Base-by-base conservation (phyloP, 148 eudicot genomes). In the Dysphania ambrosioides region DNA sequence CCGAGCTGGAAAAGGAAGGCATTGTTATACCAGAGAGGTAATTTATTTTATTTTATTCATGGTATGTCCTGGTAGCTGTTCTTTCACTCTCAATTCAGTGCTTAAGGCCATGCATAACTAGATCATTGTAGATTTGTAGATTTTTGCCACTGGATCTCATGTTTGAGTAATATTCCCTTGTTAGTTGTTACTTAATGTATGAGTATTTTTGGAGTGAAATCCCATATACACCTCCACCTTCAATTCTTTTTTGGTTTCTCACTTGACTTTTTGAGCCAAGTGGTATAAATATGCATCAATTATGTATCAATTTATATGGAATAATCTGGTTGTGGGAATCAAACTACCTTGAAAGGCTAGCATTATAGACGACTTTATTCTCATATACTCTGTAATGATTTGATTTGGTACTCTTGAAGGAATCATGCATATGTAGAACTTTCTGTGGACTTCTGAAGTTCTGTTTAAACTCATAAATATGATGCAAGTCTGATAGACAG, bases 1-100 rank as follows among this genome's bases (percentile, higher is more conserved):
- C 75, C 3, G 90, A 87, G 85, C 85, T 89, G 19, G 80, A 84
- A 34, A 84, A 87, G 84, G 86, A 87, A 83, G 89, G 85, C 10
- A 55, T 89, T 38, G 77, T 73, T 58, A 42, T 89, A 62, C 88
- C 93, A 70, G 89, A 79, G 44, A 86, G 93, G 93, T 89, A 72
- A 76, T 34, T 65, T 24, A 60, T 40, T 16, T 55, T 24, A 32
- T 58, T 18, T 24, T 44, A 3, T 75, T 24, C 60, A 24, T 27
- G 72, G 38, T 6, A 11, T 31, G 21, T 27, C 27, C 65, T 79
- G 8, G 49, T 12, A 35, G 59, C 29, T 41, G 59, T 58, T 69
- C 63, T 18, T 59, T 24, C 19, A 30, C 38, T 57, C 34, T 56
- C 30, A 21, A 67, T 60, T 26, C 15, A 19, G 49, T 18, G 41